Percentiles rank a stretch among this genome's conserved stretches.
Evolutionary conservation across 169 alveolate genomes (phyloP).

Genomic region (Plasmodium vivax): DNA sequence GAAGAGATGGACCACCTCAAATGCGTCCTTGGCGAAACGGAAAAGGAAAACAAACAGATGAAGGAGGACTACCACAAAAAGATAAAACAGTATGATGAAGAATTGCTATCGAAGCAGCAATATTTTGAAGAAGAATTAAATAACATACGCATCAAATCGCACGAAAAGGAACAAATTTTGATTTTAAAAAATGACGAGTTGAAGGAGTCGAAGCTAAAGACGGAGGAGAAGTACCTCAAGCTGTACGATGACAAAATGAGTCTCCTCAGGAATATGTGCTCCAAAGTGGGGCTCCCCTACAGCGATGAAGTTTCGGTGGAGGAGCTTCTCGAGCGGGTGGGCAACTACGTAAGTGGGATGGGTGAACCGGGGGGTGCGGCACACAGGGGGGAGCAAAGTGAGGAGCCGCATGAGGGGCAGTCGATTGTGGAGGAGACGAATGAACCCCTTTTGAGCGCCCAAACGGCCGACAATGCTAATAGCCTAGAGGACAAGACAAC

Average conservation of each 20-base stretch:
- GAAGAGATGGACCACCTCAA: slow-evolving; percentile 10
- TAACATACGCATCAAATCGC: neutral
- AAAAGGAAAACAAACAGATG: slow-evolving; percentile 5
- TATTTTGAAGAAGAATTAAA: slow-evolving; percentile 39
- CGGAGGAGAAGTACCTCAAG: slow-evolving; percentile 34
- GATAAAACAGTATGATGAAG: neutral
- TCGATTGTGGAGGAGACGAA: neutral
- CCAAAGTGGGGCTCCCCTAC: neutral
- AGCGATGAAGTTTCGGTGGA: slow-evolving; percentile 7
- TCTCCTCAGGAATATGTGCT: slow-evolving; percentile 11
- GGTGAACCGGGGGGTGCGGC: neutral
- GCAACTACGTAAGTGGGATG: neutral
- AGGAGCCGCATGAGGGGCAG: neutral
- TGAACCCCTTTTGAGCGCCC: neutral
- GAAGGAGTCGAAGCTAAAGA: slow-evolving; percentile 6
- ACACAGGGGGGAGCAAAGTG: neutral
- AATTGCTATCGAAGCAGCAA: neutral
- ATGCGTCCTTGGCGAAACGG: neutral
- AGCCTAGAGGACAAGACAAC: neutral
- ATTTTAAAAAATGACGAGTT: slow-evolving; percentile 16
- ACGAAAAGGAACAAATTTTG: slow-evolving; percentile 23
- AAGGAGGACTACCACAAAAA: slow-evolving; percentile 23
- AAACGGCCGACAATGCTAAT: neutral
- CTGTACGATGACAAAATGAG: slow-evolving; percentile 8
- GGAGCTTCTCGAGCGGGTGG: slow-evolving; percentile 9